Evolutionary conservation across 768 basidiomycete species (phyloP).

Genomic region (Udeniomyces megalosporus): DNA sequence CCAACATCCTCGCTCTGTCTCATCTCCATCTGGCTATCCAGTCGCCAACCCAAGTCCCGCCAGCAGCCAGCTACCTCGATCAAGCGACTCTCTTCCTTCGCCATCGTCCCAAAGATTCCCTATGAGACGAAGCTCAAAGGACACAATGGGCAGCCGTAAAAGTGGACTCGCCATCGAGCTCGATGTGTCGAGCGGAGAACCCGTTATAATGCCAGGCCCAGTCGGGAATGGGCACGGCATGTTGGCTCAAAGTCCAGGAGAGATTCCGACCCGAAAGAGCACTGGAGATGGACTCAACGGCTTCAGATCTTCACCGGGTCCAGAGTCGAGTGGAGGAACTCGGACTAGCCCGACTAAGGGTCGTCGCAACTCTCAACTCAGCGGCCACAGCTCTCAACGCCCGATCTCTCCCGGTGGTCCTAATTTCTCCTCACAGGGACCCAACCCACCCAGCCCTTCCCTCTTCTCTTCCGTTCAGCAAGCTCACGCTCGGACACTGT

Average conservation of each 20-base stretch:
- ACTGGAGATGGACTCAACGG: background rate
- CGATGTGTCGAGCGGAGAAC: background rate
- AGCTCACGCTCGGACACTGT: background rate
- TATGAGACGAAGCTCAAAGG: background rate
- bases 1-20: constrained; percentile 7
- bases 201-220: background rate
- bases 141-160: constrained; percentile 10
- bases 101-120: constrained; percentile 5
- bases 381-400: too few species aligned
- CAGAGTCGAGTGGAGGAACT: background rate
- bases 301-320: background rate
- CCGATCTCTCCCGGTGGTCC: too few species aligned
- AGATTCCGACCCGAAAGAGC: background rate
- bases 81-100: background rate
- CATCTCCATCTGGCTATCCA: background rate
- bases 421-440: too few species aligned
- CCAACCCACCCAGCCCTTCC: too few species aligned
- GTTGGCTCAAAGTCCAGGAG: background rate
- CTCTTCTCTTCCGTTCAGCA: background rate
- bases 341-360: too few species aligned
- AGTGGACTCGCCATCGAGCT: background rate
- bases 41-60: background rate
- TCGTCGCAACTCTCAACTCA: too few species aligned
- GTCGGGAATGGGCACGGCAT: background rate
- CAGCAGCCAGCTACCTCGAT: background rate